Evolutionary conservation across 1,139 yeast genomes (phyloP), one percentile per base, ranked within the genome.

Genomic region (Blastobotrys indianensis): DNA sequence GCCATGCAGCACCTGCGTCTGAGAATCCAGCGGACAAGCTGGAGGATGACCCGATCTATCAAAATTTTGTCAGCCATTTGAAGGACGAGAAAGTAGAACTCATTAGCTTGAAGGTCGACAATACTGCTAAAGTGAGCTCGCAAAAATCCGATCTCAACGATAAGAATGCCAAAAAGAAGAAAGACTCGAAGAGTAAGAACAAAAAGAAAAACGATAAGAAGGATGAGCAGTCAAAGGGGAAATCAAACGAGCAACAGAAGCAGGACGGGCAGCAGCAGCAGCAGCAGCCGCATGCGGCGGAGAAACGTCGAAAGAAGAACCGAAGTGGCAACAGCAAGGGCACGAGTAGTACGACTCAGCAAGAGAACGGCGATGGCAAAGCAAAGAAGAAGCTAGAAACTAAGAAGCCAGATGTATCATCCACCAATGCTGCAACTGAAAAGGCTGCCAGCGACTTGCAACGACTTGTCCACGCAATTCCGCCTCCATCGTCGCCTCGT

Each of bases 1-100:
- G 42, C 2, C n/a, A 31, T 33, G 45, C 46, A 2, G 48, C 51
- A 11, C 40, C 49, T 15, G 39, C 52, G 3, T 8, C 8, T 9
- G 55, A 53, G 29, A 43, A 44, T 17, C 32, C 47, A 17, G 54
- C 53, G 1, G 54, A 52, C 6, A 56, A 57, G 1, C 52, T 58
- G 13, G 45, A 42, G 4, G 45, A 46, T 6, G 59, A 56, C 39
- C 50, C 55, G 1, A 48, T 48, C 9, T 59, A 42, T 37, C 20
- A 51, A 39, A 28, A 42, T 12, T 58, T 57, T 47, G 32, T 51
- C 8, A 47, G 39, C 45, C 34, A 43, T 37, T 37, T 33, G 25
- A 32, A 37, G 23, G 42, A 37, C 23, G 33, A 37, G 6, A 32
- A 37, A 28, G 28, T 11, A 6, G 42, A 37, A n/a, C n/a, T 32